Evolutionary conservation across 306 rosid species (phyloP), one percentile per base, ranked within the genome.

Genomic region (Malus fusca): DNA sequence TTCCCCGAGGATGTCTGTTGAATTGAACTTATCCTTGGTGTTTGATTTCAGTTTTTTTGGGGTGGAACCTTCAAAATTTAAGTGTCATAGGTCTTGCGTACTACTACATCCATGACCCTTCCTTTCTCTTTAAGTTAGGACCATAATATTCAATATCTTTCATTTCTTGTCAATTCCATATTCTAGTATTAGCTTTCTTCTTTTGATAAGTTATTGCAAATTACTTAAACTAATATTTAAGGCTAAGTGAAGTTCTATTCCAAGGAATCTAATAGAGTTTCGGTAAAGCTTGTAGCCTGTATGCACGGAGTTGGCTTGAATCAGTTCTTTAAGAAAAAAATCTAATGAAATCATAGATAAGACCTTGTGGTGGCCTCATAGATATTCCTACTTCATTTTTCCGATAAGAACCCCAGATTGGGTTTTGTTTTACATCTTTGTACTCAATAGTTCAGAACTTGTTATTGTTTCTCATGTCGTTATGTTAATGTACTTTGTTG

Each of bases 51-150:
- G 18, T 58, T 58, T 56, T 61, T 42, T 61, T 42, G 33, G 56
- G 59, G 42, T 73, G 56, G 66, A 73, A 28, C 69, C 77, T 61
- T 60, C 44, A 73, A 59, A 43, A 28, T 60, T 51, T 40, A 18
- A 59, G 11, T 15, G 40, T 72, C 55, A 33, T 52, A 33, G 71
- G 30, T 71, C 22, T 71, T 71, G 3, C 48, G 31, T 53, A 55
- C 42, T 13, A 23, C 67, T 15, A 23, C 68, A 21, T 13, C 33
- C 18, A 22, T 6, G 53, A n/a, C 10, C 53, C 67, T 14, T 35
- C 11, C 53, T 72, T 4, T 58, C 46, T 28, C 63, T 58, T 56
- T 7, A 17, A 60, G 68, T 14, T 33, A 55, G 59, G 73, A 21
- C 42, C 67, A 7, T 58, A 25, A 58, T 48, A 23, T 10, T 28